Percentiles rank a stretch among this genome's conserved stretches.
Conservation (phyloP, 108 stramenopile species). For the Fistulifera solaris region DNA sequence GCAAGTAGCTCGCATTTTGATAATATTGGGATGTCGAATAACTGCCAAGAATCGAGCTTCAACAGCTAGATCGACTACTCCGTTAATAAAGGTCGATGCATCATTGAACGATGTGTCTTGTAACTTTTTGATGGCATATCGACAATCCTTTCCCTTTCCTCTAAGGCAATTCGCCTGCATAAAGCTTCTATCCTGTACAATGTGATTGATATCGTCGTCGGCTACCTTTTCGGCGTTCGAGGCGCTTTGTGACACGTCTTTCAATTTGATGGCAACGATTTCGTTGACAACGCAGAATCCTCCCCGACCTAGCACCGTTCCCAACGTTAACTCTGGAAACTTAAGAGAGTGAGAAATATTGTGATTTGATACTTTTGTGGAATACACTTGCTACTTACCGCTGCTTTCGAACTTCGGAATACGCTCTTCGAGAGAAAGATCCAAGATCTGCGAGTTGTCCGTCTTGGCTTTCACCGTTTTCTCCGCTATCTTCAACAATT, state of each 20-base stretch:
- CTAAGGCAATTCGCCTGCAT: conserved; percentile 60
- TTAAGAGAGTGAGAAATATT: neutral
- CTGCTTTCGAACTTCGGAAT: conserved; percentile 30
- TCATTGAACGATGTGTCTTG: conserved; percentile 45
- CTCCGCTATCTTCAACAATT: conserved; percentile 43
- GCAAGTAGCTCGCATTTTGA: conserved; percentile 75
- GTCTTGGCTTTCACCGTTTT: conserved; percentile 52
- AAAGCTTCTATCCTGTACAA: conserved; percentile 72
- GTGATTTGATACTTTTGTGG: too few relatives aligned
- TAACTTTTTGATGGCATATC: conserved; percentile 79
- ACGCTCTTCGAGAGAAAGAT: conserved; percentile 39
- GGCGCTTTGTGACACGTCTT: neutral
- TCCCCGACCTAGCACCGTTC: conserved; percentile 65
- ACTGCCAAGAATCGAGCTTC: conserved; percentile 72
- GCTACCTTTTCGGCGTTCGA: conserved; percentile 13
- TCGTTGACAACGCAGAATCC: conserved; percentile 82
- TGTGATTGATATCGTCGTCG: conserved; percentile 48
- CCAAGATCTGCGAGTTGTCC: conserved; percentile 37
- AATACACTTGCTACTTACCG: too few relatives aligned
- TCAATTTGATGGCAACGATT: conserved; percentile 31
- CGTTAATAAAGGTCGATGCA: conserved; percentile 53
- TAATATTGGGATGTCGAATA: conserved; percentile 81
- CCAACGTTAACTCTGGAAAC: conserved; percentile 48
- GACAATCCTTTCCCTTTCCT: conserved; percentile 54
- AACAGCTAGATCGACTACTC: conserved; percentile 71